Base-by-base conservation (phyloP, 139 green algal species). In the Marvania coccoides region DNA sequence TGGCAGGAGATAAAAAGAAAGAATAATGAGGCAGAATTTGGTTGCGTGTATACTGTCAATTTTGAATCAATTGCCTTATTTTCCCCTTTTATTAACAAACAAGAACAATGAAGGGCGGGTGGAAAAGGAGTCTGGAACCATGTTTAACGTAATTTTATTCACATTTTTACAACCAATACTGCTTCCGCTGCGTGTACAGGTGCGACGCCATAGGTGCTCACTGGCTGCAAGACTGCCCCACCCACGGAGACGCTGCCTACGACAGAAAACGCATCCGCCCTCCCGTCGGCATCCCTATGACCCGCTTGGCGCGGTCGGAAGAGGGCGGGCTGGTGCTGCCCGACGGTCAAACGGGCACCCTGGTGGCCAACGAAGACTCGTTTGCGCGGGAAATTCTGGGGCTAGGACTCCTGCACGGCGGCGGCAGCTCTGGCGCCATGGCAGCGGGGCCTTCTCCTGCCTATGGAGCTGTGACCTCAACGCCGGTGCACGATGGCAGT, bases 181-280 rank as follows among this genome's bases (percentile, higher is more conserved):
- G 7, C 42, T 30, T 35, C 51, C 35, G 24, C 15, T 45, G 9
- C 19, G 23, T 26, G 23, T 36, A 13, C 61, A 70, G 61, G 29
- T 79, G 72, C 35, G 72, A 79, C 7, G 65, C 65, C 0, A 54
- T 69, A 19, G 72, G 46, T 5, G 51, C 42, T 3, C 85, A 91
- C 76, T 90, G 65, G 38, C 65, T 83, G 10, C 64, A 76, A 34
- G 76, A 92, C 63, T 95, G 88, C 72, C 87, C 88, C n/a, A 89
- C 85, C 1, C 74, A 85, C 6, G 77, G 74, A 31, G 80, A 90
- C 54, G 80, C 85, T 2, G 59, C 35, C 1, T 82, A 65, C 65
- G 80, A 83, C 53, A 36, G 39, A 10, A 85, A 85, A 63, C 51
- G 74, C 15, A 75, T 90, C 24, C 72, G 80, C 9, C 65, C 63